These are phyloP conservation scores for Coemansia sp. DNA, from an alignment of 192 early-diverging fungal species.

Conservation along the genomic window DNA sequence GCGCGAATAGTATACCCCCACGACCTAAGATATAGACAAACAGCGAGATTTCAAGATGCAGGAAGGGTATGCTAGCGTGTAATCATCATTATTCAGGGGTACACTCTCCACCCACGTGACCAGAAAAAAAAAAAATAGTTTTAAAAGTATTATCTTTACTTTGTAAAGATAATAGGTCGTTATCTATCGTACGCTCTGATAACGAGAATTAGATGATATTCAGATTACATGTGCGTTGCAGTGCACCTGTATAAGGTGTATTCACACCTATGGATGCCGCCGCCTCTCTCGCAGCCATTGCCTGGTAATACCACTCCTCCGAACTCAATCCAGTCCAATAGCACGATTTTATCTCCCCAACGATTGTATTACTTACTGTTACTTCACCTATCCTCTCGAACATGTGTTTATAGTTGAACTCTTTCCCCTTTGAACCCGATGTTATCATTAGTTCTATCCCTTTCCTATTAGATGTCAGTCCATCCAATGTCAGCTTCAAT, in stretches of 20 bases:
- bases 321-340: conserved; percentile 8
- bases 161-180: too few relatives aligned
- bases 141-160: too few relatives aligned
- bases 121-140: too few relatives aligned
- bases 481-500: background rate
- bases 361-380: background rate
- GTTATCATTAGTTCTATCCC: conserved; percentile 13
- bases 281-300: conserved; percentile 19
- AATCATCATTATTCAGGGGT: too few relatives aligned
- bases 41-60: too few relatives aligned
- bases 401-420: conserved; percentile 11
- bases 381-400: conserved; percentile 14
- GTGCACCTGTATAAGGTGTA: conserved; percentile 10
- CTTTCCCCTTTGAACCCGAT: conserved; percentile 7
- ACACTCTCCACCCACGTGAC: too few relatives aligned
- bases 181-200: too few relatives aligned
- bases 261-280: conserved; percentile 15
- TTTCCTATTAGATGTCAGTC: conserved; percentile 5
- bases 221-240: conserved; percentile 7
- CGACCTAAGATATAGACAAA: too few relatives aligned
- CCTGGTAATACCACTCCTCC: conserved; percentile 14
- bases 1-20: too few relatives aligned
- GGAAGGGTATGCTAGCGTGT: too few relatives aligned
- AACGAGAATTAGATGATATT: too few relatives aligned
- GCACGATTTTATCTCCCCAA: conserved; percentile 9